These are phyloP conservation scores for Barnettozyma wickerhamii DNA, from an alignment of 805 yeast species.

Conservation along the genomic window DNA sequence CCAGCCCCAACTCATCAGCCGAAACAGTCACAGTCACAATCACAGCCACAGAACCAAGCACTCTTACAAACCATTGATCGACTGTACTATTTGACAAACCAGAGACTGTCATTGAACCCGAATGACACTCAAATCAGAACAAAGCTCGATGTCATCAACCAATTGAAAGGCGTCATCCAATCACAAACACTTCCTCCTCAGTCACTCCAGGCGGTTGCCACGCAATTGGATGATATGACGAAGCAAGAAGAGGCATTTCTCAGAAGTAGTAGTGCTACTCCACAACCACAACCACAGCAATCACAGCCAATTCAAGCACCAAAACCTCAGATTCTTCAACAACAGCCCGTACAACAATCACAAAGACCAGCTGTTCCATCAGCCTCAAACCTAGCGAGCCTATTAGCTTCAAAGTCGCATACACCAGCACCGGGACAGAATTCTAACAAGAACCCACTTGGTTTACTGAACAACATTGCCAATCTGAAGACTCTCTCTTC, in stretches of 20 bases:
- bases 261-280: conserved; percentile 24
- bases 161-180: conserved; percentile 32
- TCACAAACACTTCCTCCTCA: conserved; percentile 29
- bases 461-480: conserved; percentile 16
- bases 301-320: too few species aligned
- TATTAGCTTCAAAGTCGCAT: neutral
- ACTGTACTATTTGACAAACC: conserved; percentile 30
- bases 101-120: conserved; percentile 28
- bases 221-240: conserved; percentile 32
- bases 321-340: too few species aligned
- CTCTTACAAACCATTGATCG: conserved; percentile 33
- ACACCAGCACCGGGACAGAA: conserved; percentile 1
- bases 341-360: neutral
- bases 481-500: conserved; percentile 18
- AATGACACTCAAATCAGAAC: conserved; percentile 25
- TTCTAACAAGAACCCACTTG: conserved; percentile 12
- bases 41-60: conserved; percentile 11
- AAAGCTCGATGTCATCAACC: conserved; percentile 31
- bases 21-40: conserved; percentile 9
- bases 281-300: conserved; percentile 9
- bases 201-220: conserved; percentile 33
- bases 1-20: conserved; percentile 8
- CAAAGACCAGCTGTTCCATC: neutral
- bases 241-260: conserved; percentile 33
- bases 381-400: conserved; percentile 6